Conservation (phyloP, 306 rosid species). For the Acacia confusa region DNA sequence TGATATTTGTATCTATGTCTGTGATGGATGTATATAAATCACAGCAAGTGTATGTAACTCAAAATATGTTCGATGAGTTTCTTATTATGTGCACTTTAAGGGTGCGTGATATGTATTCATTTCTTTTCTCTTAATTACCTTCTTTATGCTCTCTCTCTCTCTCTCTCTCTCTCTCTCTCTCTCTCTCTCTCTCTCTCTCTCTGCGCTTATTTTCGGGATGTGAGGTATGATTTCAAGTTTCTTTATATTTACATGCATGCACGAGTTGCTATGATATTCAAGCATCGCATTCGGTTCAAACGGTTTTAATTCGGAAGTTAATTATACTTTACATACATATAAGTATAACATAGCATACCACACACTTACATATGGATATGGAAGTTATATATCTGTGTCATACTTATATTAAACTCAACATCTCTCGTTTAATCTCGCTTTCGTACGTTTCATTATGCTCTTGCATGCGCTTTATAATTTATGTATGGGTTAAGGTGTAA, state of each 20-base stretch:
- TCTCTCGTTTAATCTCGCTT: neutral
- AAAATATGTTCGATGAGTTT: neutral
- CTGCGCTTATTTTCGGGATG: neutral
- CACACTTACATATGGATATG: neutral
- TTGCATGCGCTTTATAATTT: neutral
- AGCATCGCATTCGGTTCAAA: neutral
- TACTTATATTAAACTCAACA: neutral
- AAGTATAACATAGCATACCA: neutral
- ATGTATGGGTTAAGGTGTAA: too few species aligned
- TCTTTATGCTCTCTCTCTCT: neutral
- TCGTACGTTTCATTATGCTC: neutral
- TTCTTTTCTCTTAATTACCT: neutral
- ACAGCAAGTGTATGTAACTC: neutral
- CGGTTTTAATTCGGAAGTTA: neutral
- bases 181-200: neutral
- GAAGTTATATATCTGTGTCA: neutral
- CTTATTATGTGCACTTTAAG: neutral
- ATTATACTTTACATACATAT: neutral
- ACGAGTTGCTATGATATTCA: too few species aligned
- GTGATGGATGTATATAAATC: neutral
- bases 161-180: neutral
- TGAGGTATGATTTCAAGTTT: neutral
- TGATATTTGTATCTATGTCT: too few species aligned
- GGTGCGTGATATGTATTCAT: neutral
- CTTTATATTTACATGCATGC: too few species aligned